Evolutionary conservation across 768 basidiomycete species (phyloP).

Genomic region (Mrakia hoshinonis): DNA sequence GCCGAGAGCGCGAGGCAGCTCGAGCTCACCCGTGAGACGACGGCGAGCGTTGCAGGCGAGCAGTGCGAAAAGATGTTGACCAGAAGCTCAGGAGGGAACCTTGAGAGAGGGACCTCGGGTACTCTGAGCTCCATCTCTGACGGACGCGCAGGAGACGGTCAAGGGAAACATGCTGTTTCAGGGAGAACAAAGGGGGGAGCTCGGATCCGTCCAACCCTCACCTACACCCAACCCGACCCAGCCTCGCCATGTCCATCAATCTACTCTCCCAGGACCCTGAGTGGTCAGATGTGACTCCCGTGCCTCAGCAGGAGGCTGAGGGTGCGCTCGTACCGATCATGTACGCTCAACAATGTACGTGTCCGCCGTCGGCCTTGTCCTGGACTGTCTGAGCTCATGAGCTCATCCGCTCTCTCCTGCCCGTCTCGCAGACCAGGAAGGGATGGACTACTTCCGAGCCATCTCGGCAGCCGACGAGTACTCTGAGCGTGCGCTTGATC

Average conservation of each 20-base stretch:
- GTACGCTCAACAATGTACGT: constrained; percentile 78
- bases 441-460: constrained; percentile 83
- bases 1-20: too few species aligned
- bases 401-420: neutral
- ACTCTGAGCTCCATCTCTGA: too few species aligned
- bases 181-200: too few species aligned
- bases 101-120: too few species aligned
- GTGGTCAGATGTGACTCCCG: constrained; percentile 71
- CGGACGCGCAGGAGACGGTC: too few species aligned
- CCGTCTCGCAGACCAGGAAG: constrained; percentile 65
- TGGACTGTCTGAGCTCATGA: constrained; percentile 18
- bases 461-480: constrained; percentile 69
- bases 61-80: too few species aligned
- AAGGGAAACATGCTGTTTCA: too few species aligned
- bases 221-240: neutral
- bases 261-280: constrained; percentile 53
- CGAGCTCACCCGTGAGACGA: too few species aligned
- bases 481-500: constrained; percentile 67
- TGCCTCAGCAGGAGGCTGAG: constrained; percentile 68
- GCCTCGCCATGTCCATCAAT: constrained; percentile 6
- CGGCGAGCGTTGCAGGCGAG: too few species aligned
- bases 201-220: neutral
- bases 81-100: too few species aligned
- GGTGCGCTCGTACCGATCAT: constrained; percentile 84
- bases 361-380: constrained; percentile 17